Base-by-base conservation (phyloP, 202 grass and related monocot species). In the Carex arenaria region DNA sequence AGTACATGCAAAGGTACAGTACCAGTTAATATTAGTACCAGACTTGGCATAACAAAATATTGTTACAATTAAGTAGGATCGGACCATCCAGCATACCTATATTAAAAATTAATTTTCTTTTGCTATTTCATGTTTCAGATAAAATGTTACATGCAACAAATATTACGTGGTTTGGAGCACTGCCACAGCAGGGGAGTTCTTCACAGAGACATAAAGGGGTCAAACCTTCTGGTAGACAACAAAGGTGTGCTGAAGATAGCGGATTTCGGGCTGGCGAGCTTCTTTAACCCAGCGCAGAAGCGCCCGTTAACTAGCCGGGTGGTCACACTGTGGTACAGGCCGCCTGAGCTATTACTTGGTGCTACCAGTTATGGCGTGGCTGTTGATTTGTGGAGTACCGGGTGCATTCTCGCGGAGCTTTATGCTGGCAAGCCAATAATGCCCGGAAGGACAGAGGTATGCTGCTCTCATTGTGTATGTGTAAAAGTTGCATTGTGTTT, bases 101-200 rank as follows among this genome's bases (percentile, higher is more conserved):
- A 0, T 77, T 30, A 77, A 77, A 34, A 57, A 57, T 18, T 47
- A 10, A 2, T 64, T 7, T 63, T 47, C 4, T 67, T 64, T 66
- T 18, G 65, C 19, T 70, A 55, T 36, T n/a, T 20, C 36, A 23
- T 86, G 82, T 43, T 86, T 71, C 90, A 99, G 97, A 92, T 99
- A 55, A 99, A 99, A 87, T 99, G 97, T 88, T 99, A 99, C 88
- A 99, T 94, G 97, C 93, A 96, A 84, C 97, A 99, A 88, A 75
- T 99, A 78, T 85, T 99, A 78, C 40, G 88, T 87, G 97, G 97
- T 57, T 93, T 99, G 85, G 97, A 96, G 73, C 97, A 99, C 84
- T 99, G 97, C 85, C 97, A 96, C 74, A 96, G 85, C 85, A 89
- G 87, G 72, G 91, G 91, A 43, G 92, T 99, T 85, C 74, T 99